Evolutionary conservation across 2,329 filamentous ascomycete genomes (phyloP).

Genomic region (Fusarium agapanthi): DNA sequence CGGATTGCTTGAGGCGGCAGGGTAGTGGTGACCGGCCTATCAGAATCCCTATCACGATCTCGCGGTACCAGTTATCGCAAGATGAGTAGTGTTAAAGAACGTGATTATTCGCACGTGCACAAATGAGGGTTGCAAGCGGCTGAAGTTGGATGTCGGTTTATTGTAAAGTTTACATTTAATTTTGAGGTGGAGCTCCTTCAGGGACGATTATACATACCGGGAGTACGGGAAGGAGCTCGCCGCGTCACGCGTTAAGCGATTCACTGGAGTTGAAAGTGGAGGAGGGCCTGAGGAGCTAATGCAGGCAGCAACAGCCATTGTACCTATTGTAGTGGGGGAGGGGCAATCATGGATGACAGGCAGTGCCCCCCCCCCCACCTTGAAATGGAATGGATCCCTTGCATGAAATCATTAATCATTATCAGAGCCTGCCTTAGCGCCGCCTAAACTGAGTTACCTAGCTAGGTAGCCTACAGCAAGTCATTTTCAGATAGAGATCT

Average conservation of each 20-base stretch:
- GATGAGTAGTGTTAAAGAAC: background rate
- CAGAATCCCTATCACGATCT: background rate
- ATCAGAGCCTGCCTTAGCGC: background rate
- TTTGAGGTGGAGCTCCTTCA: background rate
- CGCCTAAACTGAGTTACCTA: background rate
- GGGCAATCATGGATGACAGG: slow-evolving; percentile 4
- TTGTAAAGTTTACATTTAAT: background rate
- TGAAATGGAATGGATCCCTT: background rate
- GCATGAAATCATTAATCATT: background rate
- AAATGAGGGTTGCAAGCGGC: background rate
- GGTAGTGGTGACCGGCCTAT: background rate
- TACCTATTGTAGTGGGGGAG: slow-evolving; percentile 7
- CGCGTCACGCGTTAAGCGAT: slow-evolving; percentile 32
- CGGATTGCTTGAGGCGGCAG: slow-evolving; percentile 1
- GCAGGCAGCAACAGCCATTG: slow-evolving; percentile 15
- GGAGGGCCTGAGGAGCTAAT: background rate
- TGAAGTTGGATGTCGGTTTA: background rate
- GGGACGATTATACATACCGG: slow-evolving; percentile 5
- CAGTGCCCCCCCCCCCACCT: background rate
- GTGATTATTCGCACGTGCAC: background rate
- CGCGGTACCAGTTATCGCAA: background rate
- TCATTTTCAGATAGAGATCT: background rate
- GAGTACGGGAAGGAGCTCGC: slow-evolving; percentile 27
- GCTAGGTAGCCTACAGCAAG: background rate
- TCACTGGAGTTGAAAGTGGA: slow-evolving; percentile 1